Evolutionary conservation across 352 stramenopile species (phyloP).

Genomic region (Globisporangium nunn): DNA sequence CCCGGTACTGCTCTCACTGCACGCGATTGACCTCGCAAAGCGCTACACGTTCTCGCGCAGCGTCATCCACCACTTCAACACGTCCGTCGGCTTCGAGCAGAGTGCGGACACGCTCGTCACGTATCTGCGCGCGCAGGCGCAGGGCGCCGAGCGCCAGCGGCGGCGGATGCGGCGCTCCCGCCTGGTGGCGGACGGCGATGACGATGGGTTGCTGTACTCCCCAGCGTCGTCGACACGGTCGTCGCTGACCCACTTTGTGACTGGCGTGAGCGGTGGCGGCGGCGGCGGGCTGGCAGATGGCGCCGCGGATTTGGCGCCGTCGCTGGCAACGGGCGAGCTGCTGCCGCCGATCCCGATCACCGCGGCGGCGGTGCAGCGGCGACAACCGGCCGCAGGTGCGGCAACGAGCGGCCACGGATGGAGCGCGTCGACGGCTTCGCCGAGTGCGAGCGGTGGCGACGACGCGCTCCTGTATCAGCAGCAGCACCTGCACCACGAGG

Average conservation of each 20-base stretch:
- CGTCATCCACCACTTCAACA: slow-evolving; percentile 74
- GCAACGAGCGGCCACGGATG: slow-evolving; percentile 25
- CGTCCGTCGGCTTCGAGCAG: slow-evolving; percentile 67
- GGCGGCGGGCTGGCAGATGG: neutral
- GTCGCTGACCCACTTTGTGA: slow-evolving; percentile 2
- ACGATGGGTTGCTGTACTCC: slow-evolving; percentile 10
- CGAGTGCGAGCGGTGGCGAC: slow-evolving; percentile 1
- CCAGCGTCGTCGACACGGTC: slow-evolving; percentile 9
- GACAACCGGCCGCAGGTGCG: neutral
- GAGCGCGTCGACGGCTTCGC: slow-evolving; percentile 17
- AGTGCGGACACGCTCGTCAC: slow-evolving; percentile 54
- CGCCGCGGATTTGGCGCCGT: neutral
- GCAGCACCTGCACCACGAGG: slow-evolving; percentile 17
- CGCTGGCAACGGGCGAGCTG: neutral
- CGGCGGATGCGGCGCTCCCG: slow-evolving; percentile 11
- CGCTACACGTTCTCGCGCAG: slow-evolving; percentile 77
- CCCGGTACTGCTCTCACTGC: slow-evolving; percentile 64
- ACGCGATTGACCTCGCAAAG: slow-evolving; percentile 65
- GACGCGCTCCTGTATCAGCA: slow-evolving; percentile 18
- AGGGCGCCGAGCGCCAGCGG: slow-evolving; percentile 15
- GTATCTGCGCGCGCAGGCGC: slow-evolving; percentile 28
- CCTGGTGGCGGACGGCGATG: slow-evolving; percentile 8
- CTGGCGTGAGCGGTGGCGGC: neutral
- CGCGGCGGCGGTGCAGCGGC: neutral
- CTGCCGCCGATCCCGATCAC: slow-evolving; percentile 7